A percentile compares a stretch with the other conserved stretches of the same genome.
These are phyloP conservation scores for Komagataella pastoris DNA, from an alignment of 805 yeast species.

Conservation along the genomic window DNA sequence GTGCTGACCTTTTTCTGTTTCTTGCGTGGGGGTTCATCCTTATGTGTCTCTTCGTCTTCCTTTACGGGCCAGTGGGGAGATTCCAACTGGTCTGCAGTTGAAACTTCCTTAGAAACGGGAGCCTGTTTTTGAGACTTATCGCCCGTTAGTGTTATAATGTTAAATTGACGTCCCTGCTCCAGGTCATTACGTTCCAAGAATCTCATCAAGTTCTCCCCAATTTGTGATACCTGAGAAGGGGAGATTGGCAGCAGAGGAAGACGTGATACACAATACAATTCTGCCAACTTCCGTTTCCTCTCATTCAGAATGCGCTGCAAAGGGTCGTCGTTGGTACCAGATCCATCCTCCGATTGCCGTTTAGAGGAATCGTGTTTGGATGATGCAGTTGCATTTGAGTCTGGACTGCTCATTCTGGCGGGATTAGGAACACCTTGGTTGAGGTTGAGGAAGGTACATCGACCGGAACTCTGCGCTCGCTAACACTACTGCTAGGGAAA, in stretches of 20 bases:
- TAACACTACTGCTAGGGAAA: not conserved
- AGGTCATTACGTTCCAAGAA: constrained; percentile 41
- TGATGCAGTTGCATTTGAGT: constrained; percentile 24
- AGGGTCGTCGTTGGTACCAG: not conserved
- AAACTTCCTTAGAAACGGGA: not conserved
- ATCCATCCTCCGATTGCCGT: not conserved
- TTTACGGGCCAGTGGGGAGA: not conserved
- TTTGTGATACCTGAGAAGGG: constrained; percentile 20
- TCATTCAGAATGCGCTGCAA: not conserved
- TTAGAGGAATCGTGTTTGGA: constrained; percentile 15
- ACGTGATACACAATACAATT: constrained; percentile 45
- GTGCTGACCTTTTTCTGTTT: not conserved
- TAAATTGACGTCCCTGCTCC: constrained; percentile 29
- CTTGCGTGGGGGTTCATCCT: constrained; percentile 1
- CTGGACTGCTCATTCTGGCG: not conserved
- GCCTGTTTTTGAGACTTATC: constrained; percentile 14
- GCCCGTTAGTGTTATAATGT: constrained; percentile 16
- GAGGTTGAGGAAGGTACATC: not conserved
- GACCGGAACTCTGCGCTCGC: not conserved
- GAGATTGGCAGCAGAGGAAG: constrained; percentile 32
- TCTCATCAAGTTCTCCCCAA: constrained; percentile 24
- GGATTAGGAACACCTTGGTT: not conserved
- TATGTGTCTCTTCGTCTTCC: not conserved
- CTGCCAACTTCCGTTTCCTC: constrained; percentile 46
- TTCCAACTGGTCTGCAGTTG: not conserved